These are phyloP conservation scores for Pleurozium schreberi DNA, from an alignment of 225 moss, liverwort and hornwort genomes.

Conservation along the genomic window DNA sequence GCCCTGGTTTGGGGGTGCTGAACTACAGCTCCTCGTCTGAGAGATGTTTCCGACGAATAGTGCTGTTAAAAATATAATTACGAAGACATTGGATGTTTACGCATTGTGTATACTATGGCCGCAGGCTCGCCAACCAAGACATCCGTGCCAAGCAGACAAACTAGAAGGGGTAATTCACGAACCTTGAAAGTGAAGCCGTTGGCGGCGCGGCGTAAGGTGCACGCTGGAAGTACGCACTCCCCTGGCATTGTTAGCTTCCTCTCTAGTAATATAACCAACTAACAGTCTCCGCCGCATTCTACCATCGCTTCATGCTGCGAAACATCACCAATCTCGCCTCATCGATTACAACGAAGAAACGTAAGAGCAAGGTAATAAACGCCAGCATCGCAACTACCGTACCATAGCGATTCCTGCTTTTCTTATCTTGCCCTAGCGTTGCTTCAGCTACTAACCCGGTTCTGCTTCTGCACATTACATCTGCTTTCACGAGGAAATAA, in stretches of 20 bases:
- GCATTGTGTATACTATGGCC: background rate
- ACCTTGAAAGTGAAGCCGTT: slow-evolving; percentile 35
- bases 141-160: background rate
- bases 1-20: background rate
- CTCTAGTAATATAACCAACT: slow-evolving; percentile 18
- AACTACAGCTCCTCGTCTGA: background rate
- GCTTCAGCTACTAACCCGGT: background rate
- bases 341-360: background rate
- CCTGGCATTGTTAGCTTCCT: background rate
- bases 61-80: background rate
- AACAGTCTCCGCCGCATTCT: slow-evolving; percentile 6
- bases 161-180: background rate
- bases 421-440: background rate
- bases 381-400: background rate
- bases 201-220: background rate
- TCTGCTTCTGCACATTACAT: slow-evolving; percentile 44
- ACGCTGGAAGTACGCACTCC: slow-evolving; percentile 22
- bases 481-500: slow-evolving; percentile 41
- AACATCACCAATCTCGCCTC: background rate
- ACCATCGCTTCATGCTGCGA: slow-evolving; percentile 16
- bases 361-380: background rate
- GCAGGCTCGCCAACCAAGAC: background rate
- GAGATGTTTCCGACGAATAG: background rate
- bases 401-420: background rate
- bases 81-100: background rate